These are phyloP conservation scores for Lasiosphaeria miniovina DNA, from an alignment of 495 filamentous ascomycete genomes.

Conservation along the genomic window DNA sequence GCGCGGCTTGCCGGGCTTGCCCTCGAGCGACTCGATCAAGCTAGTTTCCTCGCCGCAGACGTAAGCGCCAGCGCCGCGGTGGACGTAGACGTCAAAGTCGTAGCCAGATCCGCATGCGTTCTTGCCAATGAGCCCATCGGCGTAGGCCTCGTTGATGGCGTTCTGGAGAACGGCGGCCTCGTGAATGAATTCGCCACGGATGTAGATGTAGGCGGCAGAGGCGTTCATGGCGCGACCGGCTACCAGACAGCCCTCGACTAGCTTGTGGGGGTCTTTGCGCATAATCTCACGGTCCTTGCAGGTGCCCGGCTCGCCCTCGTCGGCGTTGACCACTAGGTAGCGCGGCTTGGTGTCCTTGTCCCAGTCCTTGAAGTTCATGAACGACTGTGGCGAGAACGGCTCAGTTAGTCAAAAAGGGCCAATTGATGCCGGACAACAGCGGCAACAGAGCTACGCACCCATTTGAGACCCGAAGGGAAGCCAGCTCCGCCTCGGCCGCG, in stretches of 20 bases:
- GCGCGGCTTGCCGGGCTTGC: slow-evolving; percentile 96
- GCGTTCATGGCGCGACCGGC: slow-evolving; percentile 97
- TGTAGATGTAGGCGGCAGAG: slow-evolving; percentile 98
- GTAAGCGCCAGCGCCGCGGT: slow-evolving; percentile 96
- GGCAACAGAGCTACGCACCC: slow-evolving; percentile 56
- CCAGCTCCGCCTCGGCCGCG: slow-evolving; percentile 95
- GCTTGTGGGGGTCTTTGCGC: slow-evolving; percentile 99
- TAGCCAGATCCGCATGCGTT: slow-evolving; percentile 96
- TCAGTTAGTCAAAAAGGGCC: slow-evolving; percentile 22
- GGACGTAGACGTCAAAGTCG: slow-evolving; percentile 95
- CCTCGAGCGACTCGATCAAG: slow-evolving; percentile 94
- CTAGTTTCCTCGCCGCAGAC: slow-evolving; percentile 98
- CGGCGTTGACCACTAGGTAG: slow-evolving; percentile 96
- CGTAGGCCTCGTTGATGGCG: slow-evolving; percentile 96
- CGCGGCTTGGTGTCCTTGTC: slow-evolving; percentile 95
- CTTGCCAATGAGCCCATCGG: slow-evolving; percentile 90
- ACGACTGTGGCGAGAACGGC: slow-evolving; percentile 59
- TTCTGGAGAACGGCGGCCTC: slow-evolving; percentile 91
- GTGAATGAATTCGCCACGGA: slow-evolving; percentile 97
- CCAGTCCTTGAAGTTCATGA: slow-evolving; percentile 99
- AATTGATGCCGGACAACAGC: slow-evolving; percentile 3
- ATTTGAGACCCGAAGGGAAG: slow-evolving; percentile 98
- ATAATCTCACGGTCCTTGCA: slow-evolving; percentile 99
- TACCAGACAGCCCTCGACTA: slow-evolving; percentile 94
- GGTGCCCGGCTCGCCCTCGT: slow-evolving; percentile 97